A percentile compares a stretch with the other conserved stretches of the same genome.
Evolutionary conservation across 1,284 basidiomycete species (phyloP).

Genomic region (Ganoderma boninense): DNA sequence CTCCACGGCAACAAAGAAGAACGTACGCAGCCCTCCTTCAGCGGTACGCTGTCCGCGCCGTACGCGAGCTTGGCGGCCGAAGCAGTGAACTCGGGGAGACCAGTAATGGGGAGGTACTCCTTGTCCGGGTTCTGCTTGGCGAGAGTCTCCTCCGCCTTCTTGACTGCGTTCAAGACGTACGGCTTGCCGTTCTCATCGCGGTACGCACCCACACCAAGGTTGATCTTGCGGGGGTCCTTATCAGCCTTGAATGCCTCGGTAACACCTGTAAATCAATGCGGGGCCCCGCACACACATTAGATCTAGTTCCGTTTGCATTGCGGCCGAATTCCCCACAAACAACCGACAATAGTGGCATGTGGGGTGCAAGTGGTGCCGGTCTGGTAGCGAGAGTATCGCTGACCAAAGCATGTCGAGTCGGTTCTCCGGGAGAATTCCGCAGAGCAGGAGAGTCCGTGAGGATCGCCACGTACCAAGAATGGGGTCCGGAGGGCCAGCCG

Average conservation of each 20-base stretch:
- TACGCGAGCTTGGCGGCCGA: slow-evolving; percentile 94
- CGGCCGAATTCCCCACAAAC: slow-evolving; percentile 19
- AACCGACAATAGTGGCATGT: slow-evolving; percentile 8
- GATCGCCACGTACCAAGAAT: slow-evolving; percentile 79
- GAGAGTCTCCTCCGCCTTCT: slow-evolving; percentile 90
- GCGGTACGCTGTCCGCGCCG: slow-evolving; percentile 80
- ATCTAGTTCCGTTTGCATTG: slow-evolving; percentile 6
- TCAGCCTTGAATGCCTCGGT: slow-evolving; percentile 97
- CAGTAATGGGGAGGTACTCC: slow-evolving; percentile 98
- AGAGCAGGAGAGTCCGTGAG: slow-evolving; percentile 10
- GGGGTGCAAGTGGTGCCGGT: slow-evolving; percentile 3
- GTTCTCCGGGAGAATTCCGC: slow-evolving; percentile 22
- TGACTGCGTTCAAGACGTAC: slow-evolving; percentile 91
- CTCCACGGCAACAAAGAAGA: slow-evolving; percentile 16
- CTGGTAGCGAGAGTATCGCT: slow-evolving; percentile 11
- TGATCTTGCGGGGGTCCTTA: slow-evolving; percentile 92
- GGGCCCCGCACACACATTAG: slow-evolving; percentile 10
- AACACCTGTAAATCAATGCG: slow-evolving; percentile 60
- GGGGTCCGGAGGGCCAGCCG: slow-evolving; percentile 91
- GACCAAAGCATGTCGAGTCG: slow-evolving; percentile 11
- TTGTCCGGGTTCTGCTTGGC: slow-evolving; percentile 84
- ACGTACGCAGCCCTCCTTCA: slow-evolving; percentile 82
- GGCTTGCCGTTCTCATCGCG: slow-evolving; percentile 96
- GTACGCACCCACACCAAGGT: slow-evolving; percentile 96
- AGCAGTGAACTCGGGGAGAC: slow-evolving; percentile 88